Evolutionary conservation across 176 grass and related monocot genomes (phyloP).

Genomic region (Musa troglodytarum): DNA sequence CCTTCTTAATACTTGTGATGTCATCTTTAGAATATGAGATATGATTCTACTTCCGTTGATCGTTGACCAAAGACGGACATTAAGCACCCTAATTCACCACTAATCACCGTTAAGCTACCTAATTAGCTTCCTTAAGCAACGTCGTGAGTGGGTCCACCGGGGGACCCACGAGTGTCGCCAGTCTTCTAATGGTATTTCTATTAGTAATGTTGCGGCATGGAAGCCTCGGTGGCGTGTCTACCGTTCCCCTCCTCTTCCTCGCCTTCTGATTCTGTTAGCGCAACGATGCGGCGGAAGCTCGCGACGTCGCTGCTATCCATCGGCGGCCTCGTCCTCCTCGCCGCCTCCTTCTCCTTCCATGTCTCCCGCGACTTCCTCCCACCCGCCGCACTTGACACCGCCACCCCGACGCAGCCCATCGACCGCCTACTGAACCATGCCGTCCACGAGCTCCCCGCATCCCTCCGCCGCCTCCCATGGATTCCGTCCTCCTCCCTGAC

Average conservation of each 20-base stretch:
- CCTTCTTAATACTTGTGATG: too few species aligned
- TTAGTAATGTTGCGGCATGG: too few species aligned
- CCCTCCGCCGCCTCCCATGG: not conserved
- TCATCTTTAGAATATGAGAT: too few species aligned
- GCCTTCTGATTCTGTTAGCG: not conserved
- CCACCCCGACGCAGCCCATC: not conserved
- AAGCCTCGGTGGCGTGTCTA: too few species aligned
- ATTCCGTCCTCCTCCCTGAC: conserved; percentile 41
- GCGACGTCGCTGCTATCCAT: not conserved
- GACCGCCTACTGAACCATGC: not conserved
- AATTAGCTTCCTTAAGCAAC: too few species aligned
- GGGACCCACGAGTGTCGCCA: too few species aligned
- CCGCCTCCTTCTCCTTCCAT: not conserved
- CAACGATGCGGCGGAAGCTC: not conserved
- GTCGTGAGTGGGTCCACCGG: too few species aligned
- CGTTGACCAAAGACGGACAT: too few species aligned
- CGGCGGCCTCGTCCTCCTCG: not conserved
- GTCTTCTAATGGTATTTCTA: too few species aligned
- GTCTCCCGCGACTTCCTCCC: not conserved
- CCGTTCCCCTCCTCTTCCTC: not conserved
- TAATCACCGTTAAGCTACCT: too few species aligned
- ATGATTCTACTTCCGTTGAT: too few species aligned
- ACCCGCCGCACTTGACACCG: not conserved
- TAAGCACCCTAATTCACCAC: too few species aligned
- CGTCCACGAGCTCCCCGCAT: not conserved